Percentiles rank a stretch among this genome's conserved stretches.
Conservation (phyloP, 1,284 basidiomycete species). For the Vanrija sp. region DNA sequence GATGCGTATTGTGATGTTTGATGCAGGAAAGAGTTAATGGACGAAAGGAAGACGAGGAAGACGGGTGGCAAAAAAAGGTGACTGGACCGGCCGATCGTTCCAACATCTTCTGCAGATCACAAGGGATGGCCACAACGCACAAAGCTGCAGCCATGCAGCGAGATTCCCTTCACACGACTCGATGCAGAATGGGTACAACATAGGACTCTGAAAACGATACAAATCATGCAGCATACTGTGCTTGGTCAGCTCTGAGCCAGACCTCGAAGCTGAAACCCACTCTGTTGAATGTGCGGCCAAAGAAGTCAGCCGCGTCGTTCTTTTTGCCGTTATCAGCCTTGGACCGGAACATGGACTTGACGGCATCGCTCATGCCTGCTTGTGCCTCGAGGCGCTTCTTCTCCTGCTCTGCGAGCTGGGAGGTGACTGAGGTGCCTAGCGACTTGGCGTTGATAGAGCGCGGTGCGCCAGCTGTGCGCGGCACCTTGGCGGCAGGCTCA, state of each 20-base stretch:
- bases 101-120: not conserved
- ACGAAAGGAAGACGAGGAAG: not conserved
- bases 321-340: conserved; percentile 30
- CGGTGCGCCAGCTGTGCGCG: not conserved
- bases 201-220: not conserved
- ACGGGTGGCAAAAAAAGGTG: not conserved
- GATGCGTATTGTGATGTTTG: too few species aligned
- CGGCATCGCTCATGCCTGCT: conserved; percentile 49
- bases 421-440: conserved; percentile 31
- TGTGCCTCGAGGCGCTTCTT: conserved; percentile 41
- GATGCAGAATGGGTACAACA: conserved; percentile 1
- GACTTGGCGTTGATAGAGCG: conserved; percentile 1
- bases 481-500: not conserved
- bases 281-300: conserved; percentile 48
- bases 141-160: not conserved
- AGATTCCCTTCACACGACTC: not conserved
- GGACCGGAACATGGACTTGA: conserved; percentile 46
- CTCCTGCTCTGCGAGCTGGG: conserved; percentile 47
- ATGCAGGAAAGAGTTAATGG: not conserved
- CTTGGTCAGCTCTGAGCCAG: conserved; percentile 10
- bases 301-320: conserved; percentile 41
- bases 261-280: too few species aligned
- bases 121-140: not conserved
- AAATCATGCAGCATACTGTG: conserved; percentile 17
- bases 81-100: not conserved